Conservation (phyloP, 2,329 filamentous ascomycete species). For the Ilyonectria destructans region DNA sequence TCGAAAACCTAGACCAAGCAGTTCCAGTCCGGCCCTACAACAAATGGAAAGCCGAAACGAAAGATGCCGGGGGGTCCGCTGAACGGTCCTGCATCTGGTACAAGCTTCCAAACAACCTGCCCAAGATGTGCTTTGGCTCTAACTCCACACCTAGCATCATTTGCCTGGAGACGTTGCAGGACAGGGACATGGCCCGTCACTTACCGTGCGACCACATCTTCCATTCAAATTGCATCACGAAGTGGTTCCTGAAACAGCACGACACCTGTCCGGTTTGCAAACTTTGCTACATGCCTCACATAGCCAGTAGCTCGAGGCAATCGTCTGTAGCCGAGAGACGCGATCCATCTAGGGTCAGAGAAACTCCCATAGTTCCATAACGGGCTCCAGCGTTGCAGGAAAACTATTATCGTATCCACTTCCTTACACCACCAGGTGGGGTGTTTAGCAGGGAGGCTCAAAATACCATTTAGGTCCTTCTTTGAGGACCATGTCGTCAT, state of each 20-base stretch:
- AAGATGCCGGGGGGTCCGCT: conserved; percentile 1
- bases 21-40: conserved; percentile 2
- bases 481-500: too few species aligned
- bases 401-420: too few species aligned
- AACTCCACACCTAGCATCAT: conserved; percentile 6
- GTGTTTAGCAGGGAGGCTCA: too few species aligned
- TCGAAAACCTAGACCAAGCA: conserved; percentile 5
- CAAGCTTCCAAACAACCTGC: not conserved
- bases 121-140: conserved; percentile 1
- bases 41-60: conserved; percentile 7
- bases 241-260: conserved; percentile 5
- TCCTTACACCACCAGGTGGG: too few species aligned
- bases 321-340: not conserved
- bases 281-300: conserved; percentile 4
- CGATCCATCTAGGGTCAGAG: conserved; percentile 7
- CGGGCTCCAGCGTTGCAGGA: not conserved
- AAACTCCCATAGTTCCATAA: conserved; percentile 1
- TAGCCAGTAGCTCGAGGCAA: conserved; percentile 2
- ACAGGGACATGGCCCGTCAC: conserved; percentile 2
- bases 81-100: not conserved
- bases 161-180: conserved; percentile 4
- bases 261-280: conserved; percentile 10
- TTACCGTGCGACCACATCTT: conserved; percentile 7
- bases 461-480: too few species aligned
- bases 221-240: conserved; percentile 8